Conservation (phyloP, 2,329 filamentous ascomycete species). For the Emergomyces pasteurianus region DNA sequence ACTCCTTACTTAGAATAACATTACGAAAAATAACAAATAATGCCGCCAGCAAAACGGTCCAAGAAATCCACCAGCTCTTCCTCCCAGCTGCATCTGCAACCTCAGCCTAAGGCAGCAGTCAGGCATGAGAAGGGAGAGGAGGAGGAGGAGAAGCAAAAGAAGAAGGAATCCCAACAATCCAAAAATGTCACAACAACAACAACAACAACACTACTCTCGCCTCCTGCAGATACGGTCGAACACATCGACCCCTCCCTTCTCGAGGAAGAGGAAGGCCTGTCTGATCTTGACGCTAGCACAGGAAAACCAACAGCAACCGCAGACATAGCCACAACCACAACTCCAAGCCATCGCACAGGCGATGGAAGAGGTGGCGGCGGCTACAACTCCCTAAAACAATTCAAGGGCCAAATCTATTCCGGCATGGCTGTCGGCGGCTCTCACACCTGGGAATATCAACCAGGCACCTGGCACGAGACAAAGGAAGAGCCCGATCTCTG, state of each 20-base stretch:
- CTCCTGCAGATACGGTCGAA: not conserved
- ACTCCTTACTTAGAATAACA: no score
- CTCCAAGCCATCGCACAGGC: not conserved
- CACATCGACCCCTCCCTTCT: conserved; percentile 2
- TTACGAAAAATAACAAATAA: not conserved
- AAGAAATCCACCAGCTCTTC: not conserved
- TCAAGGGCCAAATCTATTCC: conserved; percentile 25
- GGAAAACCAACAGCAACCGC: conserved; percentile 4
- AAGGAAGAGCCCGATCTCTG: conserved; percentile 26
- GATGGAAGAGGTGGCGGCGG: conserved; percentile 10
- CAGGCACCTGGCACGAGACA: conserved; percentile 25
- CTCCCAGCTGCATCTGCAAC: not conserved
- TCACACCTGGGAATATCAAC: conserved; percentile 27
- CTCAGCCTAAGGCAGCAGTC: not conserved
- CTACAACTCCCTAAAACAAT: conserved; percentile 23
- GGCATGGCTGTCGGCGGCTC: conserved; percentile 28
- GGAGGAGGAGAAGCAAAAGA: not conserved
- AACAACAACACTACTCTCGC: not conserved
- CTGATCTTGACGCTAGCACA: not conserved
- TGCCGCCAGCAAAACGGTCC: not conserved
- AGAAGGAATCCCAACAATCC: not conserved
- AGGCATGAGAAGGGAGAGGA: not conserved
- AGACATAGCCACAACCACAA: not conserved
- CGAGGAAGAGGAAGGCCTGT: conserved; percentile 16
- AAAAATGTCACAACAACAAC: not conserved